phyloP scores from a whole-genome alignment of 305 asterid species.

The Coffea humblotiana region DNA sequence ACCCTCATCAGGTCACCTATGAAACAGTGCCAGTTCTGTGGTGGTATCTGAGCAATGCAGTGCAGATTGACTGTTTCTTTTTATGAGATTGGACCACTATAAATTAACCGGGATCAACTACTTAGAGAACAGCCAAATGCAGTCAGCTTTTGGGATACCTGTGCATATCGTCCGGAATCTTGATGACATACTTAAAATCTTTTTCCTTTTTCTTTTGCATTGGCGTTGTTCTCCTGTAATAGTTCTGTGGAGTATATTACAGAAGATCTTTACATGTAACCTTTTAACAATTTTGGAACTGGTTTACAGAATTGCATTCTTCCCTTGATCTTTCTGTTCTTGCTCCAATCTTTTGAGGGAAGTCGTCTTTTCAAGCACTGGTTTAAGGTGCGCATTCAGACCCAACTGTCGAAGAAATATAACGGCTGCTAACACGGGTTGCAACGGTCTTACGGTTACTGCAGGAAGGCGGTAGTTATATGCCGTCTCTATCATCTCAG shows the following conservation, averaged over 20 bases:
- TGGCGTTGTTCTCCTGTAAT: neutral
- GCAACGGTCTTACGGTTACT: neutral
- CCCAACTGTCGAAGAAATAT: neutral
- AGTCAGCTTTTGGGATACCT: neutral
- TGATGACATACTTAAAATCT: neutral
- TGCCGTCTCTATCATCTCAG: neutral
- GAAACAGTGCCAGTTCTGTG: constrained; percentile 15
- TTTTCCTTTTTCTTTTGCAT: neutral
- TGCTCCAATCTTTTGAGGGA: neutral
- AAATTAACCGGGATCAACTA: neutral
- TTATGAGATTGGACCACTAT: neutral
- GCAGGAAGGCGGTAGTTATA: neutral
- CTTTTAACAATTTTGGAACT: constrained; percentile 1
- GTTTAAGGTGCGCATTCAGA: neutral
- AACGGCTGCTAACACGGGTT: neutral
- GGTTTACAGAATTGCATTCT: neutral
- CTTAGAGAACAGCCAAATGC: neutral
- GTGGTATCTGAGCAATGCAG: neutral
- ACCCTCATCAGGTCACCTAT: constrained; percentile 51
- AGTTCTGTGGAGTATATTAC: neutral
- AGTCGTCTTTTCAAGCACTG: neutral
- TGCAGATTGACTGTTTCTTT: neutral
- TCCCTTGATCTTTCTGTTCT: neutral
- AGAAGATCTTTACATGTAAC: neutral
- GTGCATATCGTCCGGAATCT: neutral